These are phyloP conservation scores for Fusarium sp. DNA, from an alignment of 2,329 filamentous ascomycete species.

Conservation along the genomic window DNA sequence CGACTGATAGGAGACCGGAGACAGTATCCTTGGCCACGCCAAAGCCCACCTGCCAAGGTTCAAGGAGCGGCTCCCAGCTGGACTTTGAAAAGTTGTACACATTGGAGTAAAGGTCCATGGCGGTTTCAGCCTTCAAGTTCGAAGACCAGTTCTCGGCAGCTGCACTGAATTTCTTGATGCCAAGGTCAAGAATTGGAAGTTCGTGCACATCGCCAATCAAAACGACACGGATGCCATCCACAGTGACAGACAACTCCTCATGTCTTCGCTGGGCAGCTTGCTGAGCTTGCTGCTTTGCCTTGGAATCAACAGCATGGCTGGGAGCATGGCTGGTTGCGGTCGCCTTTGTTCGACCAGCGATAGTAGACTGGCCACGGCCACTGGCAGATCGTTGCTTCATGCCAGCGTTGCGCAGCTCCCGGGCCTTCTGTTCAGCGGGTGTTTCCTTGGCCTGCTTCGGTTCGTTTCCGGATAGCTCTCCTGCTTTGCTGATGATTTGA, in stretches of 20 bases:
- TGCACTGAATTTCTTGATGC: constrained; percentile 86
- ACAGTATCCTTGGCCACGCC: constrained; percentile 80
- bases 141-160: constrained; percentile 91
- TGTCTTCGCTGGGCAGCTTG: constrained; percentile 42
- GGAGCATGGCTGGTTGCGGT: constrained; percentile 49
- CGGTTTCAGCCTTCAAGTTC: constrained; percentile 83
- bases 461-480: constrained; percentile 78
- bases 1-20: constrained; percentile 79
- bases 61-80: constrained; percentile 94
- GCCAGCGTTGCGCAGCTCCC: constrained; percentile 59
- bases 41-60: constrained; percentile 95
- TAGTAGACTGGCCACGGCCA: constrained; percentile 62
- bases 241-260: constrained; percentile 83
- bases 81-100: constrained; percentile 99
- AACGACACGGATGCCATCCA: constrained; percentile 90
- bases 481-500: constrained; percentile 90
- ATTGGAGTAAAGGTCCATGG: constrained; percentile 93
- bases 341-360: constrained; percentile 50
- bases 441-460: constrained; percentile 53
- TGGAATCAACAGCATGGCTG: constrained; percentile 38
- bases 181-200: constrained; percentile 91
- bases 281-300: constrained; percentile 25
- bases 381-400: constrained; percentile 65
- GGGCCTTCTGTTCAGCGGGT: constrained; percentile 62
- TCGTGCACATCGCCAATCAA: constrained; percentile 96